Percentiles rank a stretch among this genome's conserved stretches.
phyloP scores from a whole-genome alignment of 2,329 filamentous ascomycete genomes.

The Aspergillus pseudoglaucus region DNA sequence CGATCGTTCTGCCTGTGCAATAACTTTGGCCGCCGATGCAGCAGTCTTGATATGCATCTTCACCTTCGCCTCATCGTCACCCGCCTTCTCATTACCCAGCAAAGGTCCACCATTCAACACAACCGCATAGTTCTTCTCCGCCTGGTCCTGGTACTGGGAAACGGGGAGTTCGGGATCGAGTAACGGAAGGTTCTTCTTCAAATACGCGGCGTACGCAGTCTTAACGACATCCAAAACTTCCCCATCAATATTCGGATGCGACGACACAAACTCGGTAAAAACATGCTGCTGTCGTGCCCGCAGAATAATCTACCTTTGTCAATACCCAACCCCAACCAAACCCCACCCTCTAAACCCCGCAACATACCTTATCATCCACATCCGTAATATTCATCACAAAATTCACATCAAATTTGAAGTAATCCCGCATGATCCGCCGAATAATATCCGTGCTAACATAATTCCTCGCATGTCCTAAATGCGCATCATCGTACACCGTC shows the following conservation, averaged over 20 bases:
- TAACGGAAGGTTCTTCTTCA: constrained; percentile 62
- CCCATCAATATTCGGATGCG: constrained; percentile 39
- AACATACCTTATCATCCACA: constrained; percentile 62
- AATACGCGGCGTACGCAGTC: constrained; percentile 50
- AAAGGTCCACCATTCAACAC: constrained; percentile 51
- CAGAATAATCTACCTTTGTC: constrained; percentile 50
- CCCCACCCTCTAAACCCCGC: neutral
- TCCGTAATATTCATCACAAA: constrained; percentile 95
- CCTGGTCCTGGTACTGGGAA: constrained; percentile 42
- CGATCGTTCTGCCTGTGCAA: constrained; percentile 31
- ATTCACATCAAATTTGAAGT: constrained; percentile 73
- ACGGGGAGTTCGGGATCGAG: constrained; percentile 41
- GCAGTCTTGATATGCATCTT: constrained; percentile 78
- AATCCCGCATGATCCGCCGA: constrained; percentile 71
- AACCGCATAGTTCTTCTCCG: constrained; percentile 47
- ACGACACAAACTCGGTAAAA: constrained; percentile 59
- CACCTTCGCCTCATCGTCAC: constrained; percentile 76
- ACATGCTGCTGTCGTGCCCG: constrained; percentile 70
- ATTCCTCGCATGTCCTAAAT: constrained; percentile 78
- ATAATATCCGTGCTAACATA: constrained; percentile 89
- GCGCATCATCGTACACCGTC: constrained; percentile 76
- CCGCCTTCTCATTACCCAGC: constrained; percentile 50
- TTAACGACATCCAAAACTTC: constrained; percentile 45
- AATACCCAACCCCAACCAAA: neutral
- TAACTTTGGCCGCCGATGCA: constrained; percentile 47